Base-by-base conservation (phyloP, 768 basidiomycete genomes). In the Agrocybe chaxingu region DNA sequence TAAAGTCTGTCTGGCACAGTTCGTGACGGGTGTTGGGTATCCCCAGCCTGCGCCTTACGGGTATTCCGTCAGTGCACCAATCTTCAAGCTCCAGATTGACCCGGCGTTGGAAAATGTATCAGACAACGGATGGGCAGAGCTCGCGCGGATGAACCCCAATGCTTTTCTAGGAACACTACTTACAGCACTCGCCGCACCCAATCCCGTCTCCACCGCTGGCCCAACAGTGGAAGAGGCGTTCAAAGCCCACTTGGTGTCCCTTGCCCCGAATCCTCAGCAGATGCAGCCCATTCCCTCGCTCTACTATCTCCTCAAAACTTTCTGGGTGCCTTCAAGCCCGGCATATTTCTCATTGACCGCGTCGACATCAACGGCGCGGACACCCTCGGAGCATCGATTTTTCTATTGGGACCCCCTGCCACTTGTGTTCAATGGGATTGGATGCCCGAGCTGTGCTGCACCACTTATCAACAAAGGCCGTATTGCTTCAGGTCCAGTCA, bases 381-480 rank as follows among this genome's bases (percentile, higher is more conserved):
- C 80, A 0, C 82, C 85, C 2, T 83, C 85, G 5, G 82, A 88
- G 47, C 84, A 90, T 55, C 80, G 79, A 3, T 92, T 92, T 67
- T 70, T 92, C n/a, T 92, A 88, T 57, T 92, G 89, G 89, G 89
- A 92, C 53, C 89, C 89, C 0, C 82, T 84, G 43, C 86, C 89
- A 0, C 80, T 92, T 42, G 81, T 89, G 7, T 88, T 91, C 70
- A 88, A 90, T 52, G 89, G 89, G 3, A 86, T 92, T 39, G 73
- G 80, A 1, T 92, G 89, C 57, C 86, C 88, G 0, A 72, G 61
- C 38, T 92, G 89, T 60, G 67, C 79, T 6, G 60, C 74, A 4
- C 75, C 83, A 1, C 76, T 92, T 35, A 56, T 63, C 32, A 87
- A 91, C 66, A 77, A 78, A 32, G 89, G 89, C 2, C 79, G 85